Evolutionary conservation across 768 basidiomycete genomes (phyloP).

Genomic region (Clavaria fumosa): DNA sequence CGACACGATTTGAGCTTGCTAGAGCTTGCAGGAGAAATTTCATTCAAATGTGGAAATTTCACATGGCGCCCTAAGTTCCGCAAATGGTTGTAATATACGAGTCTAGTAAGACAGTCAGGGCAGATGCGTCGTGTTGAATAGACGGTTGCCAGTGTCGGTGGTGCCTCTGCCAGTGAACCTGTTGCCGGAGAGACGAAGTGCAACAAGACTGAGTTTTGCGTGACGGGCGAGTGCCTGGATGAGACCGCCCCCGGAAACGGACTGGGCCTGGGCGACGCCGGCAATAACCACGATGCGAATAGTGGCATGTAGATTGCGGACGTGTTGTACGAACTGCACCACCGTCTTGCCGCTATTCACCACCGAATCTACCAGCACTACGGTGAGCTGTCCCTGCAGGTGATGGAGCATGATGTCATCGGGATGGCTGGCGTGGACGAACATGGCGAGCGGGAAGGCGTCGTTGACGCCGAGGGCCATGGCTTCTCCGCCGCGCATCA

Average conservation of each 20-base stretch:
- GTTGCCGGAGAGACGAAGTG: slow-evolving; percentile 13
- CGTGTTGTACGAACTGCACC: slow-evolving; percentile 11
- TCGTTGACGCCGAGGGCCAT: slow-evolving; percentile 13
- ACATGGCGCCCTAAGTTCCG: no score
- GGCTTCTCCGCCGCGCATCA: slow-evolving; percentile 16
- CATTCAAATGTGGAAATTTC: no score
- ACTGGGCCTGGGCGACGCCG: slow-evolving; percentile 11
- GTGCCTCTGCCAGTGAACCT: slow-evolving; percentile 13
- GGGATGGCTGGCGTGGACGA: slow-evolving; percentile 13
- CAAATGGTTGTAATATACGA: no score
- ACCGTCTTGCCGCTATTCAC: slow-evolving; percentile 15
- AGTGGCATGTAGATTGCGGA: slow-evolving; percentile 8
- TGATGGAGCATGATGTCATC: slow-evolving; percentile 11
- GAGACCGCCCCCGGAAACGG: slow-evolving; percentile 8
- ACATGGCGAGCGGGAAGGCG: slow-evolving; percentile 12
- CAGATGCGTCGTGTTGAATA: slow-evolving; percentile 14
- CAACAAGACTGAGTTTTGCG: slow-evolving; percentile 11
- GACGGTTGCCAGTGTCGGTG: slow-evolving; percentile 14
- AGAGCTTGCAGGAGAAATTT: no score
- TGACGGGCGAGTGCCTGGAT: slow-evolving; percentile 9
- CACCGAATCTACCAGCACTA: slow-evolving; percentile 15
- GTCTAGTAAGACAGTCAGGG: slow-evolving; percentile 7
- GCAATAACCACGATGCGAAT: slow-evolving; percentile 11
- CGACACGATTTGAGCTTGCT: no score
- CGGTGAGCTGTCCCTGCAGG: slow-evolving; percentile 8